Percentiles rank a stretch among this genome's conserved stretches.
These are phyloP conservation scores for Dacryopinax primogenitus DNA, from an alignment of 768 basidiomycete genomes.

Conservation along the genomic window DNA sequence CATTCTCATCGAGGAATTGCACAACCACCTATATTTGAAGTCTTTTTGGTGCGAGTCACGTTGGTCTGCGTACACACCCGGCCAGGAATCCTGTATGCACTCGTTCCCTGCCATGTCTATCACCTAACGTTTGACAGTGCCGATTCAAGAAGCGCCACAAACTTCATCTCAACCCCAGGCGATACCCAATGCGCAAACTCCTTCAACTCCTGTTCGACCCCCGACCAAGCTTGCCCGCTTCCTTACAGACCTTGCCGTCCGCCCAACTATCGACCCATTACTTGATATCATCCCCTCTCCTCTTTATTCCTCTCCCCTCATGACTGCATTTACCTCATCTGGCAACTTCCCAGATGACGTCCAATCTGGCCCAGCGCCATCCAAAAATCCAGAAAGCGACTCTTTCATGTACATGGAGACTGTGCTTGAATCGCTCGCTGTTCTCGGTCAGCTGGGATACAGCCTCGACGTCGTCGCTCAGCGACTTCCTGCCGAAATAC, in stretches of 20 bases:
- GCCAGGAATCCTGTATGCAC: conserved; percentile 60
- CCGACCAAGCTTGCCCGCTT: conserved; percentile 48
- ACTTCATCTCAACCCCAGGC: neutral
- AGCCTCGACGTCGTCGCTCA: conserved; percentile 76
- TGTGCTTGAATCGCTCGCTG: conserved; percentile 81
- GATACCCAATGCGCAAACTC: neutral
- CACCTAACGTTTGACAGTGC: conserved; percentile 34
- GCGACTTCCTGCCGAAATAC: conserved; percentile 72
- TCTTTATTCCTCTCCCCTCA: conserved; percentile 1
- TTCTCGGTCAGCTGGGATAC: conserved; percentile 74
- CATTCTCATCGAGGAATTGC: conserved; percentile 87
- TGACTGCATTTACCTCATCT: neutral
- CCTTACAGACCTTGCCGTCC: conserved; percentile 49
- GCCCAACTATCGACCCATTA: conserved; percentile 61
- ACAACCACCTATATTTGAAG: conserved; percentile 93
- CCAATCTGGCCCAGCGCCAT: conserved; percentile 22
- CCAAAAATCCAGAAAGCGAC: conserved; percentile 72
- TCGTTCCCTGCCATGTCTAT: neutral
- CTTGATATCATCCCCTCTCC: conserved; percentile 38
- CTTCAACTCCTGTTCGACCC: conserved; percentile 28
- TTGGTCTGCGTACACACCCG: conserved; percentile 72
- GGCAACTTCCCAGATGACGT: conserved; percentile 18
- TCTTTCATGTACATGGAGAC: conserved; percentile 90
- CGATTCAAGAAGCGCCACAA: conserved; percentile 38
- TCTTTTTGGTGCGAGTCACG: conserved; percentile 91